Conservation (phyloP, 2,329 filamentous ascomycete species). For the Aspergillus fischeri region DNA sequence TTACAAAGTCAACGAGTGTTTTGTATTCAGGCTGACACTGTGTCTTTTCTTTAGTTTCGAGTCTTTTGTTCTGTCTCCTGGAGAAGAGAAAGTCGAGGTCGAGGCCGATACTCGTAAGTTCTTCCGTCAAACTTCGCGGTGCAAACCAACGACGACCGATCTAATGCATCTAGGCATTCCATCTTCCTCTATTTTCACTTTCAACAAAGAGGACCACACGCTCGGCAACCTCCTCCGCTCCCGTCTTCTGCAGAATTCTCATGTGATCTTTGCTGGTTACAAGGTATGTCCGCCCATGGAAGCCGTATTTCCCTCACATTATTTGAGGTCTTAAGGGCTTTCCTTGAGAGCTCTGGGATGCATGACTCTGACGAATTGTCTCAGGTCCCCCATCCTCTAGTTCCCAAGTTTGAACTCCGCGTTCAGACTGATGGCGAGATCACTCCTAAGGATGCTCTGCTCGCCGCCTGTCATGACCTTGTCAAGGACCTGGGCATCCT, state of each 20-base stretch:
- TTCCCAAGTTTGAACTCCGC: slow-evolving; percentile 63
- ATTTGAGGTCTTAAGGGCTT: background rate
- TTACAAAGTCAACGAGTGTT: background rate
- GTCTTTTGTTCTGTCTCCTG: slow-evolving; percentile 80
- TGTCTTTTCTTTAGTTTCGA: slow-evolving; percentile 65
- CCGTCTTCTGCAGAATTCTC: slow-evolving; percentile 76
- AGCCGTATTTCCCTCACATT: background rate
- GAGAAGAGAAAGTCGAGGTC: slow-evolving; percentile 90
- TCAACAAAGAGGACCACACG: slow-evolving; percentile 97
- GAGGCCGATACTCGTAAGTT: slow-evolving; percentile 80
- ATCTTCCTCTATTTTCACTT: slow-evolving; percentile 89
- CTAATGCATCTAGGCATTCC: slow-evolving; percentile 63
- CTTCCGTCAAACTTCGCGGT: background rate
- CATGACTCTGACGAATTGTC: background rate
- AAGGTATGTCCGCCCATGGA: slow-evolving; percentile 54
- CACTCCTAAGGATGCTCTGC: slow-evolving; percentile 82
- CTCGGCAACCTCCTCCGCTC: slow-evolving; percentile 84
- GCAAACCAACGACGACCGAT: background rate
- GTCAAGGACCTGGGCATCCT: slow-evolving; percentile 76
- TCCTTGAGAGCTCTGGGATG: background rate
- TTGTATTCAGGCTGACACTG: background rate
- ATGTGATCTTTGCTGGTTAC: slow-evolving; percentile 89
- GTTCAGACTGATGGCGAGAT: slow-evolving; percentile 88
- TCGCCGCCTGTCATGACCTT: slow-evolving; percentile 74
- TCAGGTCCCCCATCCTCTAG: slow-evolving; percentile 44